phyloP scores from a whole-genome alignment of 305 asterid species.

The Fraxinus ornus region DNA sequence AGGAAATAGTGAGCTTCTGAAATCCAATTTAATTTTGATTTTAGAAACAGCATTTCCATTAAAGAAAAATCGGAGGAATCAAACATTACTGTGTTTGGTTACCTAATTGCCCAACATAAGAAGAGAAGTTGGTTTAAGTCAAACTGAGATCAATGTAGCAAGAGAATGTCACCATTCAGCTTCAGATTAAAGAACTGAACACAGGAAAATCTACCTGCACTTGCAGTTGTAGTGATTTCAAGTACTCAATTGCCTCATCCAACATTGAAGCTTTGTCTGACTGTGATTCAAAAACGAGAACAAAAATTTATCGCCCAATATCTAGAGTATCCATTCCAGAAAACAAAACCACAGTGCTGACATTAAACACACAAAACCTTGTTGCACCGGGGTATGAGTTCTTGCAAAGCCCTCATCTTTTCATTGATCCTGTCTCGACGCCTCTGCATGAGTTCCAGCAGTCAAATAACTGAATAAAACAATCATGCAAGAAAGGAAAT shows the following conservation, averaged over 20 bases:
- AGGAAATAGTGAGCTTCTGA: neutral
- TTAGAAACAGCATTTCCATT: too few relatives aligned
- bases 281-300: constrained; percentile 38
- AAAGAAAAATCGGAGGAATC: too few relatives aligned
- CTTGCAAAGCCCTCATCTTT: constrained; percentile 75
- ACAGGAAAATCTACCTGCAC: constrained; percentile 57
- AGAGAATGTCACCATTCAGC: neutral
- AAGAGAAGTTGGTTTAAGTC: too few relatives aligned
- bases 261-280: constrained; percentile 85
- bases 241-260: constrained; percentile 85
- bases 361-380: constrained; percentile 47
- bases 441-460: constrained; percentile 48
- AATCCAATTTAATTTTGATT: too few relatives aligned
- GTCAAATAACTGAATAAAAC: neutral
- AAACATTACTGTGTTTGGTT: too few relatives aligned
- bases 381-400: constrained; percentile 90
- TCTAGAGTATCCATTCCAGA: constrained; percentile 7
- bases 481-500: neutral
- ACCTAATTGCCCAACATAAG: too few relatives aligned
- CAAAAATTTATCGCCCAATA: constrained; percentile 8
- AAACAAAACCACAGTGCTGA: neutral
- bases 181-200: neutral
- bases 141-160: neutral
- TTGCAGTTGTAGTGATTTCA: constrained; percentile 77
- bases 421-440: constrained; percentile 92